A percentile compares a stretch with the other conserved stretches of the same genome.
These are phyloP conservation scores for Trichocomaceae sp. DNA, from an alignment of 2,329 filamentous ascomycete genomes.

Conservation along the genomic window DNA sequence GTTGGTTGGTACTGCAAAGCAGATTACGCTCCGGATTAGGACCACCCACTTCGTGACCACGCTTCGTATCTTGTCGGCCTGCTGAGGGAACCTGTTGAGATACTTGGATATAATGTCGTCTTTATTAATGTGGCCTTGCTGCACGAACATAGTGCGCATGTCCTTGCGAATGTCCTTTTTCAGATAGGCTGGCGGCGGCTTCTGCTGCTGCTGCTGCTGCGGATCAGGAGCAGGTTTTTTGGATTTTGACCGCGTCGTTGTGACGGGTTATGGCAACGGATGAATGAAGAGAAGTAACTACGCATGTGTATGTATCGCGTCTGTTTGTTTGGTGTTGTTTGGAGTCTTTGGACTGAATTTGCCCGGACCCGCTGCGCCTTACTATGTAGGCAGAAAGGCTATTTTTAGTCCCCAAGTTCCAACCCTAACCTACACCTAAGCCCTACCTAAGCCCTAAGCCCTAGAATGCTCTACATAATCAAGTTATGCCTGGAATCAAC, in stretches of 20 bases:
- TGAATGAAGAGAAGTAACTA: not conserved
- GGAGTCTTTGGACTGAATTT: not conserved
- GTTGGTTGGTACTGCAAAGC: not conserved
- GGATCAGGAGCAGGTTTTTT: not conserved
- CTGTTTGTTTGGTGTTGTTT: not conserved
- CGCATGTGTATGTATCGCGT: not conserved
- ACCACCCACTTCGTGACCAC: conserved; percentile 4
- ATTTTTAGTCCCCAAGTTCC: too few species aligned
- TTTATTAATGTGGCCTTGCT: conserved; percentile 5
- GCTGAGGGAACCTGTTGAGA: not conserved
- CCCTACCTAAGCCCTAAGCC: too few species aligned
- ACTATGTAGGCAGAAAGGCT: not conserved
- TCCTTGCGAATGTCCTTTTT: conserved; percentile 12
- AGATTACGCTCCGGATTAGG: not conserved
- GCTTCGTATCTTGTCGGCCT: conserved; percentile 2
- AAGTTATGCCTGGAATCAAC: too few species aligned
- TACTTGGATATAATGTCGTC: conserved; percentile 3
- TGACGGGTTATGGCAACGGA: too few species aligned
- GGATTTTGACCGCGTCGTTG: conserved; percentile 1
- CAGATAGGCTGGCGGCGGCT: not conserved
- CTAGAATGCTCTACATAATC: too few species aligned
- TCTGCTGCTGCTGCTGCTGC: not conserved
- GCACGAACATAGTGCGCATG: conserved; percentile 4
- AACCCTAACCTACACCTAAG: too few species aligned
- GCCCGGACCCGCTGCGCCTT: not conserved